phyloP scores from a whole-genome alignment of 23 red algal genomes.

The Gracilariopsis chorda region DNA sequence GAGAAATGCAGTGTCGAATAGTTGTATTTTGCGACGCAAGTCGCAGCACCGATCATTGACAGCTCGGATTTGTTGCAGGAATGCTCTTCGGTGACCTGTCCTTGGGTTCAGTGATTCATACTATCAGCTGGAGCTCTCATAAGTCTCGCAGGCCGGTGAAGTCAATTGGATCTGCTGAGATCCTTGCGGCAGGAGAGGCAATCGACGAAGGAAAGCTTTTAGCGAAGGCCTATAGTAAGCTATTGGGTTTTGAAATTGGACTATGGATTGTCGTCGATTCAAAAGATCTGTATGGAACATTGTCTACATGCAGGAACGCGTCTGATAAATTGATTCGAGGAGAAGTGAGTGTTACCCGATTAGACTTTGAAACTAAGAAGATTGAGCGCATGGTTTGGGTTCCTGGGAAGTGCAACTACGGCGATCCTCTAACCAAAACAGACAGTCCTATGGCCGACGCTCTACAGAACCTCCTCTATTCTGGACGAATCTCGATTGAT shows the following conservation, averaged over 20 bases:
- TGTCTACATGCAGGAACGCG: too few species aligned
- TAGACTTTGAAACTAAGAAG: neutral
- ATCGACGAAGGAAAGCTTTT: conserved; percentile 28
- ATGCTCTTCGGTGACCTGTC: neutral
- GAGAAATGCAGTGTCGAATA: neutral
- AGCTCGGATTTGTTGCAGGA: conserved; percentile 7
- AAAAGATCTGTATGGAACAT: too few species aligned
- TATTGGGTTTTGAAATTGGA: neutral
- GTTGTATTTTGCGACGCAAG: neutral
- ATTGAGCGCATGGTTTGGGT: neutral
- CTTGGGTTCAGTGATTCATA: neutral
- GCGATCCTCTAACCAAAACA: neutral
- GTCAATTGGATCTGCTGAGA: neutral
- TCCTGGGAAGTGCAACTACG: neutral
- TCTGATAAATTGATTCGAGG: neutral
- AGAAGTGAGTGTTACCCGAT: neutral
- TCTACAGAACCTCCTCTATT: neutral
- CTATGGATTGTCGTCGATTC: too few species aligned
- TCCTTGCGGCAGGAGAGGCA: conserved; percentile 12
- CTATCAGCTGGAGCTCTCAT: neutral
- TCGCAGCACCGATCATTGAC: neutral
- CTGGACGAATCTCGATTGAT: neutral
- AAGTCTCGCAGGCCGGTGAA: neutral
- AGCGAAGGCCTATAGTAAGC: neutral
- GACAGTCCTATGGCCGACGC: neutral